Evolutionary conservation across 1,284 basidiomycete genomes (phyloP), one percentile per base, ranked within the genome.

Genomic region (Malassezia arunalokei): DNA sequence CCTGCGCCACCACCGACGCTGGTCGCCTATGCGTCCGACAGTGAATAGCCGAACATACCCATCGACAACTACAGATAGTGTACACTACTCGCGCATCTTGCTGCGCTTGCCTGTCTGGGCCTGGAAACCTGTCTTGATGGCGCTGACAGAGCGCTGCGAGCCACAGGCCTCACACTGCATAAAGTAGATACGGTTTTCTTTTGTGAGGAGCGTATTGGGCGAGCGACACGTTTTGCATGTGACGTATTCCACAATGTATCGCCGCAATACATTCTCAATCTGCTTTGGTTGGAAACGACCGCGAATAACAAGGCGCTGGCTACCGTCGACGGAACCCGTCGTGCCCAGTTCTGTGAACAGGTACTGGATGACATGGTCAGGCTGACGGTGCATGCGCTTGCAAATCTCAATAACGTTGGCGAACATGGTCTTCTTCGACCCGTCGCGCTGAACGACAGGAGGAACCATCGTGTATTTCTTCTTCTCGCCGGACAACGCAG

Each of bases 151-250:
- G 47, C 92, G 82, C 67, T 86, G 79, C 59, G 85, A 89, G 7
- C 89, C 89, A 73, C 89, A 95, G 24, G 86, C 84, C 76, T 94
- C 87, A 78, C 92, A 96, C 0, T 87, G 83, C 81, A 98, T 90
- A 80, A 99, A 98, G 80, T 92, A 96, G 73, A 99, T 88, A 76
- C 92, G 87, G 76, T 96, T 95, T 77, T 96, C 90, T 77, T 96
- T 96, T 43, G 85, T 85, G 43, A 99, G 81, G 17, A 92, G 81
- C 5, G 92, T 99, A 74, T 96, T 91, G 47, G 89, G 88, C 4
- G 91, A 95, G 78, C 95, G 96, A 81, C 92, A 99, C 37, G 92
- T 98, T 77, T 95, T 94, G 82, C 92, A 99, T 39, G 90, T 95
- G 54, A 99, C 94, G 77, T 99, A 98, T 77, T 98, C 92, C 64